These are phyloP conservation scores for Trichosporon asahii DNA, from an alignment of 1,284 basidiomycete species.

Conservation along the genomic window DNA sequence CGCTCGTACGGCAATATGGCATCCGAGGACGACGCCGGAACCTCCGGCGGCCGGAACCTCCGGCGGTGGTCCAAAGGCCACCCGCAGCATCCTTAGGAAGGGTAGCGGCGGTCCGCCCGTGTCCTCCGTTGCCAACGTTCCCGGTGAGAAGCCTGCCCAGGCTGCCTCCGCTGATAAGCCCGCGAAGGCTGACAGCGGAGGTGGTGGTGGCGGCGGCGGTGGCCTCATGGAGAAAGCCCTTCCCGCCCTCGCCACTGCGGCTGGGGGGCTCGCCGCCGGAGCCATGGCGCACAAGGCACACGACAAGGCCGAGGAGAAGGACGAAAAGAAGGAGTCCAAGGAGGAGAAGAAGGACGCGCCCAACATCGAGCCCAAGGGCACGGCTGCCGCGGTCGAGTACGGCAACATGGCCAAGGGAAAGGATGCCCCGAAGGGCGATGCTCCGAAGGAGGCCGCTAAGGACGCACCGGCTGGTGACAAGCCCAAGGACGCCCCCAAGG, in stretches of 20 bases:
- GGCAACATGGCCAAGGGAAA: constrained; percentile 7
- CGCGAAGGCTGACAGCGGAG: neutral
- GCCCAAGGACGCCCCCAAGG: neutral
- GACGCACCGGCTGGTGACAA: neutral
- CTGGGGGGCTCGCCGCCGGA: constrained; percentile 1
- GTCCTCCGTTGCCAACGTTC: neutral
- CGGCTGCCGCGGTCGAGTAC: neutral
- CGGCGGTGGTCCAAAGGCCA: neutral
- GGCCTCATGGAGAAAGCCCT: neutral
- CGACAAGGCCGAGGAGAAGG: neutral
- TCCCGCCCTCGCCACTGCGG: neutral
- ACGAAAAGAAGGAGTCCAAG: neutral
- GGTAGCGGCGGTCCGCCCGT: neutral
- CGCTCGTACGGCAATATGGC: neutral
- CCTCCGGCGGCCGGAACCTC: neutral
- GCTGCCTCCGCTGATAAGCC: neutral
- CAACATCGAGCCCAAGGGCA: neutral
- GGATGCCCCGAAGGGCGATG: neutral
- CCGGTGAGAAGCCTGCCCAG: neutral
- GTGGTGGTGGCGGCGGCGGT: neutral
- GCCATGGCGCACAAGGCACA: neutral
- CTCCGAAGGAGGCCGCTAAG: neutral
- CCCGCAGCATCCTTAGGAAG: neutral
- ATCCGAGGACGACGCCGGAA: neutral
- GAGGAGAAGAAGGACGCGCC: neutral